Percentiles rank a stretch among this genome's conserved stretches.
Evolutionary conservation across 2,329 filamentous ascomycete species (phyloP).

Genomic region (Cladosporium sp.): DNA sequence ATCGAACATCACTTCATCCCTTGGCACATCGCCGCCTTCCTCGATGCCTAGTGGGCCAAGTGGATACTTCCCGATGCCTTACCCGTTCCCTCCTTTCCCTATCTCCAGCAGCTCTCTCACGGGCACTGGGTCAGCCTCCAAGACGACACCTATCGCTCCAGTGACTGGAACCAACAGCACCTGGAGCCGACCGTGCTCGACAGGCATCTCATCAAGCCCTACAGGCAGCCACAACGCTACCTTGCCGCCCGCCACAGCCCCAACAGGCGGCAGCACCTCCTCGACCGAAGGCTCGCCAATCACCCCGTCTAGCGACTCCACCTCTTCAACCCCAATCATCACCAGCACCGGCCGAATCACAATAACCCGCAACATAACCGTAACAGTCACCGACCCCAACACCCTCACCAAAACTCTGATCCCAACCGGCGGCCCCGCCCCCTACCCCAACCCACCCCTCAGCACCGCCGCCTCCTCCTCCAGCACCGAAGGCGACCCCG

Average conservation of each 20-base stretch:
- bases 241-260: background rate
- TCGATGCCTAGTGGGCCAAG: slow-evolving; percentile 1
- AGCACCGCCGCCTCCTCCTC: background rate
- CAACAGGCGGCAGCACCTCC: slow-evolving; percentile 1
- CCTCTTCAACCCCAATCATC: background rate
- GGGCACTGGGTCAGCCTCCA: background rate
- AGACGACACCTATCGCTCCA: background rate
- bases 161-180: slow-evolving; percentile 1
- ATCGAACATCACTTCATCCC: background rate
- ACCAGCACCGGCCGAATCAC: slow-evolving; percentile 2
- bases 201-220: background rate
- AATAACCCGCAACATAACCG: slow-evolving; percentile 20
- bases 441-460: slow-evolving; percentile 22
- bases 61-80: background rate
- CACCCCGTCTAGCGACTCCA: background rate
- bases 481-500: slow-evolving; percentile 8
- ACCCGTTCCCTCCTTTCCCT: slow-evolving; percentile 4
- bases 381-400: slow-evolving; percentile 16
- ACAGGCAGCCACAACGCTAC: background rate
- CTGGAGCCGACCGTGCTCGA: background rate
- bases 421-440: slow-evolving; percentile 33
- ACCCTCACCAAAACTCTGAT: slow-evolving; percentile 10
- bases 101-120: slow-evolving; percentile 1
- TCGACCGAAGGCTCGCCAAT: slow-evolving; percentile 10
- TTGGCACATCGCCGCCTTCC: background rate